Percentiles rank a stretch among this genome's conserved stretches.
Evolutionary conservation across 176 grass and related monocot genomes (phyloP).

Genomic region (Olyra latifolia): DNA sequence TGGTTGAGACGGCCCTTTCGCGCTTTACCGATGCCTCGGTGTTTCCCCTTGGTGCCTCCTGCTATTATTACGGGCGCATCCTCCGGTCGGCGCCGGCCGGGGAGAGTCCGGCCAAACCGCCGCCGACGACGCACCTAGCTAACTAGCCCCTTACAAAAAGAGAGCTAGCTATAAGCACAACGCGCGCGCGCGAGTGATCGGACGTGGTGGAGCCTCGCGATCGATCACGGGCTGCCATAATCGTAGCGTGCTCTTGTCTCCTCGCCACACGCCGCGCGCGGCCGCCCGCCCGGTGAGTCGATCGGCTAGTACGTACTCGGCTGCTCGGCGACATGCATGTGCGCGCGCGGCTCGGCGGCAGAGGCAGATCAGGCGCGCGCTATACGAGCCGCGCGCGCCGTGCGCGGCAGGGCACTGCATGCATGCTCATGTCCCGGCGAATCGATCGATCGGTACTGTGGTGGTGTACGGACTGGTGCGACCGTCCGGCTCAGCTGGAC

Average conservation of each 20-base stretch:
- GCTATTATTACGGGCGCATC: not conserved
- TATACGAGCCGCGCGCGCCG: not conserved
- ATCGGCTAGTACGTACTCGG: not conserved
- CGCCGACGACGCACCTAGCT: not conserved
- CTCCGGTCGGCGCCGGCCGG: not conserved
- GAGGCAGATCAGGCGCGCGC: too few relatives aligned
- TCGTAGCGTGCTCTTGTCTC: conserved; percentile 4
- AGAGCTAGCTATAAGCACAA: too few relatives aligned
- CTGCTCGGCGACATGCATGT: not conserved
- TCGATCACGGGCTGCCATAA: conserved; percentile 10
- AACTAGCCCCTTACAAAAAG: not conserved
- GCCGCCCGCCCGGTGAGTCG: not conserved
- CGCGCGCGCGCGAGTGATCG: too few relatives aligned
- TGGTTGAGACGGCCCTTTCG: conserved; percentile 38
- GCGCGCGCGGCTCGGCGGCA: not conserved
- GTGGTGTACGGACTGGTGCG: too few relatives aligned
- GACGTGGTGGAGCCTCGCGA: not conserved
- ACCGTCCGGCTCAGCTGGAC: too few relatives aligned
- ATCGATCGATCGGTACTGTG: too few relatives aligned
- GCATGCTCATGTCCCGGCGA: too few relatives aligned
- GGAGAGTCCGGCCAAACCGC: conserved; percentile 29
- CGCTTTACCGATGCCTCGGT: not conserved
- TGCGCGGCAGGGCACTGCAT: conserved; percentile 14
- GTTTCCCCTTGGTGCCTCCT: not conserved
- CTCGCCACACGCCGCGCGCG: not conserved